Base-by-base conservation (phyloP, 2,329 filamentous ascomycete genomes). In the Talaromyces sp. region DNA sequence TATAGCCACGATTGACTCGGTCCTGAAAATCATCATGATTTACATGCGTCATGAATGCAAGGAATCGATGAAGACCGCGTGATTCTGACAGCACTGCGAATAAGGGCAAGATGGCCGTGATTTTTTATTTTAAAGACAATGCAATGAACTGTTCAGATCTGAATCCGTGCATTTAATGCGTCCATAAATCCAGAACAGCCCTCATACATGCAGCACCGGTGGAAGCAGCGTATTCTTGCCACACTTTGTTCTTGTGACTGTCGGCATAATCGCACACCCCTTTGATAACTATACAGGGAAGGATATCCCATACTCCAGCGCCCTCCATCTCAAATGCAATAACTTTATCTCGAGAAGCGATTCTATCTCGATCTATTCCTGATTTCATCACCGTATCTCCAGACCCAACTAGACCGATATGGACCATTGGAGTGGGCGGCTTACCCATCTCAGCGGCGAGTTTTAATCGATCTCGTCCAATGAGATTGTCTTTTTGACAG, bases 381-480 rank as follows among this genome's bases (percentile, higher is more conserved):
- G 75, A 76, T 52, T 78, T 80, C 66, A 83, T 77, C 1, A 82
- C 77, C 1, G 70, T 72, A 58, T 82, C 75, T 14, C 74, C 78
- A 0, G 78, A 81, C 3, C 72, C 79, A 1, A 82, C 72, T 0
- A 66, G 56, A 0, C 80, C 80, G 37, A 81, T 69, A 52, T 79
- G 75, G 0, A 82, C 62, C 0, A 11, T 65, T 37, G 74, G 74
- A 22, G 45, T 33, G 43, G 16, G 16, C 58, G 60, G 22, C 19
- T 41, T 19, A 13, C 27, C 41, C 19, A 41, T 24, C 9, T 22
- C 27, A 22, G 35, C 22, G 24, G 54, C 33, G 7, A 24, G 2
- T 10, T 41, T 37, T 10, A 67, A 60, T 11, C 68, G 64, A 50
- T 65, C 16, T 9, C 68, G 63, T 11, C 63, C 31, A 9, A 63